A percentile compares a stretch with the other conserved stretches of the same genome.
Evolutionary conservation across 495 filamentous ascomycete genomes (phyloP).

Genomic region (Corynascus novoguineensis): DNA sequence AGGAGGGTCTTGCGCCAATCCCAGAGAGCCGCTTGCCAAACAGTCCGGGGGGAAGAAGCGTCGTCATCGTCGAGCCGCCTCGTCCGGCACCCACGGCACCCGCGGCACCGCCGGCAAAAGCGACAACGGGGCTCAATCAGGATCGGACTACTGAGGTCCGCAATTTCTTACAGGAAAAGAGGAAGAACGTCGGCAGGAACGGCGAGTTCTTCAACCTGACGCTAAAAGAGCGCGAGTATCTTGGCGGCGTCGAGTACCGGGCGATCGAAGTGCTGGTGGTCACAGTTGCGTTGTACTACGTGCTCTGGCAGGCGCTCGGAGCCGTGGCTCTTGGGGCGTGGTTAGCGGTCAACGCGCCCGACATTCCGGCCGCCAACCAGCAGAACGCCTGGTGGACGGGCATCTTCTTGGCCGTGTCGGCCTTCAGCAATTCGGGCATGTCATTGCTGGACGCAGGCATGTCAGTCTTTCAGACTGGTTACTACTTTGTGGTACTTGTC

Average conservation of each 20-base stretch:
- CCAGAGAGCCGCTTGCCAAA: not conserved
- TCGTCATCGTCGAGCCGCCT: not conserved
- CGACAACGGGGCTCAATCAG: no score
- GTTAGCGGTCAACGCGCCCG: constrained; percentile 55
- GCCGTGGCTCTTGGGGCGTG: constrained; percentile 68
- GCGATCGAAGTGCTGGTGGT: constrained; percentile 66
- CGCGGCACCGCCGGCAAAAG: not conserved
- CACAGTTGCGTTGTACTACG: constrained; percentile 69
- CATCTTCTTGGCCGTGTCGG: constrained; percentile 64
- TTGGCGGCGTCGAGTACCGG: constrained; percentile 77
- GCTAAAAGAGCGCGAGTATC: constrained; percentile 59
- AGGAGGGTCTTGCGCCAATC: constrained; percentile 1
- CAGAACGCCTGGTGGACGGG: constrained; percentile 62
- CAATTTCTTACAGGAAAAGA: constrained; percentile 28
- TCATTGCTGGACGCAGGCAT: constrained; percentile 77
- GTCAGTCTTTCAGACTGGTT: constrained; percentile 56
- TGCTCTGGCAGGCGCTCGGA: constrained; percentile 66
- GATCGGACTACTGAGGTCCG: constrained; percentile 9
- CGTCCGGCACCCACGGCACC: not conserved
- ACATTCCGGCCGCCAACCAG: constrained; percentile 58
- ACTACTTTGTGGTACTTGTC: constrained; percentile 66
- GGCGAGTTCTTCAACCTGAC: constrained; percentile 67
- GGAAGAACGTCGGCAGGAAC: constrained; percentile 54
- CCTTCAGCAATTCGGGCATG: constrained; percentile 89
- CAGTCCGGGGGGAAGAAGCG: not conserved